phyloP scores from a whole-genome alignment of 2,329 filamentous ascomycete species.

The Aspergillus clavatus region DNA sequence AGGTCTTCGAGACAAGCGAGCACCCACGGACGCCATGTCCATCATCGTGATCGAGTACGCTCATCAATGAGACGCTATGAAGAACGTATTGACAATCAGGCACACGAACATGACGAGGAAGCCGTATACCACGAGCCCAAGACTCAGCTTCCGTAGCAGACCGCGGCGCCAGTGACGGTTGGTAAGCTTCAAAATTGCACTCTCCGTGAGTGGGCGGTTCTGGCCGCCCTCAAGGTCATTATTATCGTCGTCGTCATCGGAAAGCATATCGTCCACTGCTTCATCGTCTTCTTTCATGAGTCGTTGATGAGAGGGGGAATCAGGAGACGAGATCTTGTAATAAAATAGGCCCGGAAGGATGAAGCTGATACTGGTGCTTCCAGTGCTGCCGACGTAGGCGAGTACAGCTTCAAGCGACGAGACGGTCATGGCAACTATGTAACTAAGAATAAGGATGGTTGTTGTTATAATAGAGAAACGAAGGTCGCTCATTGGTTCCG shows the following conservation, averaged over 20 bases:
- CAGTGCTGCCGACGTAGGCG: conserved; percentile 91
- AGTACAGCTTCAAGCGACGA: conserved; percentile 84
- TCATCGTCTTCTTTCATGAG: conserved; percentile 88
- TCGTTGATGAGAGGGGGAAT: conserved; percentile 79
- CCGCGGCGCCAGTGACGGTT: conserved; percentile 60
- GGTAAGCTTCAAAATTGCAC: conserved; percentile 55
- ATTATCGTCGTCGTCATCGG: conserved; percentile 28
- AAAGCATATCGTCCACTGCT: conserved; percentile 51
- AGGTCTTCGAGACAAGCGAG: neutral
- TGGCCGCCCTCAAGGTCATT: conserved; percentile 34
- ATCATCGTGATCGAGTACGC: neutral
- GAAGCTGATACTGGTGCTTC: conserved; percentile 92
- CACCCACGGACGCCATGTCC: neutral
- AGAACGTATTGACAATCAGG: conserved; percentile 78
- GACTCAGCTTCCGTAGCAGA: conserved; percentile 64
- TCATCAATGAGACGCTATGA: conserved; percentile 58
- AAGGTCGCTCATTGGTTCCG: conserved; percentile 70
- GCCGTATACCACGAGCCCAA: conserved; percentile 78
- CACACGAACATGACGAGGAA: conserved; percentile 84
- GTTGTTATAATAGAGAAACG: conserved; percentile 89
- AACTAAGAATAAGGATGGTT: conserved; percentile 74
- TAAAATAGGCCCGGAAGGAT: conserved; percentile 96
- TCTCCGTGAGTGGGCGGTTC: conserved; percentile 48
- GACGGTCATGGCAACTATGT: conserved; percentile 85
- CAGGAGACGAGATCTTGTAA: conserved; percentile 93